phyloP scores from a whole-genome alignment of 352 stramenopile species.

The Aphanomyces stellatus region DNA sequence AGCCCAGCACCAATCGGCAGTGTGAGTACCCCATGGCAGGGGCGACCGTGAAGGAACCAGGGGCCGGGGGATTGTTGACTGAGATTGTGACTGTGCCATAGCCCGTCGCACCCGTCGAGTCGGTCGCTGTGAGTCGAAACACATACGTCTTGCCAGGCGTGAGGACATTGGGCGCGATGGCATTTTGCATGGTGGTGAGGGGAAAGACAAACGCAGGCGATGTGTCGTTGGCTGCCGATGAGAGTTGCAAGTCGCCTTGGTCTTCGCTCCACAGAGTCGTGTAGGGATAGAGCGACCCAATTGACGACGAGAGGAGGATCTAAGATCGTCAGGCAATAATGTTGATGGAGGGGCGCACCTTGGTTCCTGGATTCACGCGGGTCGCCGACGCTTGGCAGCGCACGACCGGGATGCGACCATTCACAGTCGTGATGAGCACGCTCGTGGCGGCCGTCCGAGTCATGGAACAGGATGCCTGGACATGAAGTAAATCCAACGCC shows the following conservation, averaged over 20 bases:
- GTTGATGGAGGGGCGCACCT: background rate
- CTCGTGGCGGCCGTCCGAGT: background rate
- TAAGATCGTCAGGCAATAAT: too few species aligned
- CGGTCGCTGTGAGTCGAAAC: slow-evolving; percentile 45
- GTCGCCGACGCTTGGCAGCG: slow-evolving; percentile 21
- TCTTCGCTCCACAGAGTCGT: slow-evolving; percentile 41
- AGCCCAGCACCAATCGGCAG: background rate
- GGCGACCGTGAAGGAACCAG: slow-evolving; percentile 36
- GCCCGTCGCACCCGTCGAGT: slow-evolving; percentile 42
- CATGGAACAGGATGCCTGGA: too few species aligned
- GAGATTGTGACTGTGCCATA: slow-evolving; percentile 41
- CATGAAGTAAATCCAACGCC: too few species aligned
- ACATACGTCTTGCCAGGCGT: slow-evolving; percentile 55
- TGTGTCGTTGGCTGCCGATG: slow-evolving; percentile 24
- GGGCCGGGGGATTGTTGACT: slow-evolving; percentile 54
- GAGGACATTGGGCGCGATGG: slow-evolving; percentile 41
- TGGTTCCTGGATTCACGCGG: slow-evolving; percentile 40
- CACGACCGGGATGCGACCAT: slow-evolving; percentile 40
- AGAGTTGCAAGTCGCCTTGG: slow-evolving; percentile 44
- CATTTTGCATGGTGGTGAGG: slow-evolving; percentile 42
- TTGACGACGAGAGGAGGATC: slow-evolving; percentile 27
- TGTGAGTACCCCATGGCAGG: slow-evolving; percentile 20
- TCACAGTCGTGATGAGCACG: slow-evolving; percentile 39
- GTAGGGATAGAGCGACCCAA: slow-evolving; percentile 61
- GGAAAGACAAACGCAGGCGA: slow-evolving; percentile 40